These are phyloP conservation scores for Cantharellus anzutake DNA, from an alignment of 768 basidiomycete species.

Conservation along the genomic window DNA sequence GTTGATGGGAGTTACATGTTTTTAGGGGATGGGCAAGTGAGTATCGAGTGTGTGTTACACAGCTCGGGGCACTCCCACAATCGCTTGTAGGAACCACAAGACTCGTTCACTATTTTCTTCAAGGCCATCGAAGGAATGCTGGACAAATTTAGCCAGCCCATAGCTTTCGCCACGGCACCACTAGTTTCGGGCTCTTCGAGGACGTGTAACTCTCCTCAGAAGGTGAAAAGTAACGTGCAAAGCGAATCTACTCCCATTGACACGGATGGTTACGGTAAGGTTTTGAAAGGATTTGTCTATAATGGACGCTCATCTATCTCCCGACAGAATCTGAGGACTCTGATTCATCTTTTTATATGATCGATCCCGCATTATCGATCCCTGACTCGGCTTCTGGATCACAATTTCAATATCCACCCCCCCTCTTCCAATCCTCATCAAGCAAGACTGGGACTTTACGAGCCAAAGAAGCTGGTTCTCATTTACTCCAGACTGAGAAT, in stretches of 20 bases:
- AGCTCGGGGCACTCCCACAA: not conserved
- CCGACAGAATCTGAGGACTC: constrained; percentile 24
- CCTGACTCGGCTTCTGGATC: not conserved
- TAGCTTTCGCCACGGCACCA: constrained; percentile 69
- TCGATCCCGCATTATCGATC: not conserved
- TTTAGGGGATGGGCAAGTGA: constrained; percentile 50
- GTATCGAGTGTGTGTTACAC: not conserved
- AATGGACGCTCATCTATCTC: constrained; percentile 14
- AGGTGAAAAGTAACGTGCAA: not conserved
- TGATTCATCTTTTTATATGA: not conserved
- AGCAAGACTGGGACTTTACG: constrained; percentile 1
- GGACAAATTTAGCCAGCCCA: constrained; percentile 58
- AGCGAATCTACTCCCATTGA: not conserved
- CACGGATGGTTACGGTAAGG: not conserved
- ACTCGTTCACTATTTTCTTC: constrained; percentile 83
- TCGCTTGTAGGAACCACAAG: constrained; percentile 53
- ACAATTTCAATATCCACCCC: not conserved
- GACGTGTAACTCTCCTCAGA: not conserved
- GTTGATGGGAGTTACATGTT: constrained; percentile 86
- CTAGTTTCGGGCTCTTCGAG: constrained; percentile 16
- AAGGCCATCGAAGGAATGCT: constrained; percentile 72
- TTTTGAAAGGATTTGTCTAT: not conserved
- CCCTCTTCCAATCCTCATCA: not conserved
- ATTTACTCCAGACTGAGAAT: constrained; percentile 32
- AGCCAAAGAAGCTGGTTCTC: not conserved